Conservation (phyloP, 176 grass and related monocot genomes). For the Lolium perenne region DNA sequence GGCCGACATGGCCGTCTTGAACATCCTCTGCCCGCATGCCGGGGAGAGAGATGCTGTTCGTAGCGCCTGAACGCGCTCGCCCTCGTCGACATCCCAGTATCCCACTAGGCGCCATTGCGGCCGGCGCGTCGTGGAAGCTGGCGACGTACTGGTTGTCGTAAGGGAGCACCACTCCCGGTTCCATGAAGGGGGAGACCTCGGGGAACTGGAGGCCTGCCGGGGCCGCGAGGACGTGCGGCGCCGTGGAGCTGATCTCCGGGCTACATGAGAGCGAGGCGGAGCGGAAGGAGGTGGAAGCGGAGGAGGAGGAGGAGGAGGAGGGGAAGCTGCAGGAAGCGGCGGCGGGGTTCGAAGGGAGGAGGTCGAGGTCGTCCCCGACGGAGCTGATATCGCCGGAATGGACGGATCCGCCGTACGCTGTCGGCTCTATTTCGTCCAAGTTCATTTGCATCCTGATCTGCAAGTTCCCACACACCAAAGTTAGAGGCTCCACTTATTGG, state of each 20-base stretch:
- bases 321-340: not conserved
- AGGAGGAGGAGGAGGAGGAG: conserved; percentile 5
- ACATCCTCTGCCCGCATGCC: conserved; percentile 59
- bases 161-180: not conserved
- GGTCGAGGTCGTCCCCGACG: not conserved
- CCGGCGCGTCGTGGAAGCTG: not conserved
- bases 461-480: not conserved
- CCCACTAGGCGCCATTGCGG: not conserved
- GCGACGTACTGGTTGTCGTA: not conserved
- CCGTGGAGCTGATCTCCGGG: conserved; percentile 32
- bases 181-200: conserved; percentile 38
- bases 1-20: conserved; percentile 46
- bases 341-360: conserved; percentile 2
- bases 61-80: conserved; percentile 63
- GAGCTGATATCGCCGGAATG: conserved; percentile 1
- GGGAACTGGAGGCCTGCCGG: not conserved
- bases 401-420: not conserved
- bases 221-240: conserved; percentile 15
- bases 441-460: conserved; percentile 61
- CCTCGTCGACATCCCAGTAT: not conserved
- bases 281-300: conserved; percentile 36
- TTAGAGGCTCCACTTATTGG: not conserved
- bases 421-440: conserved; percentile 41
- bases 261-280: conserved; percentile 54
- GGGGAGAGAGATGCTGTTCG: conserved; percentile 43